Conservation (phyloP, 2,329 filamentous ascomycete genomes). For the Chrysosporium queenslandicum region DNA sequence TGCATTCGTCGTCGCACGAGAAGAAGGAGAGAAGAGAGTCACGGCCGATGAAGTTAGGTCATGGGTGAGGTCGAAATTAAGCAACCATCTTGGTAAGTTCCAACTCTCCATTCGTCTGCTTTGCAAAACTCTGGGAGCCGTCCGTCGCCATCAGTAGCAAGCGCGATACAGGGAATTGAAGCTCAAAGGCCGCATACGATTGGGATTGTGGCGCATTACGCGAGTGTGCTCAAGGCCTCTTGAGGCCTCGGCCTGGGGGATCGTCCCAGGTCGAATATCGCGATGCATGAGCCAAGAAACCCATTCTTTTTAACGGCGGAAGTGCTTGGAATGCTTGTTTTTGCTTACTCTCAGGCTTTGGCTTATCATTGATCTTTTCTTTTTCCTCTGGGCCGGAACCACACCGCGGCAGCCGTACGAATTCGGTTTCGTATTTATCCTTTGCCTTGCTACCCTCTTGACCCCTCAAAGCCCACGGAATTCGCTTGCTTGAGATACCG, state of each 20-base stretch:
- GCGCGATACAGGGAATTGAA: not conserved
- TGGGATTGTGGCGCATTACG: not conserved
- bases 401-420: not conserved
- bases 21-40: constrained; percentile 36
- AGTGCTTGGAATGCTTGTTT: constrained; percentile 18
- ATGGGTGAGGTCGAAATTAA: constrained; percentile 63
- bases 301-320: not conserved
- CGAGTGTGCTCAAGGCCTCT: not conserved
- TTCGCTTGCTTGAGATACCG: not conserved
- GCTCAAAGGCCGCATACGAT: not conserved
- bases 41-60: constrained; percentile 51
- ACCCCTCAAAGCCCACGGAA: not conserved
- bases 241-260: not conserved
- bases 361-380: constrained; percentile 4
- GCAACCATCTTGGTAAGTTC: constrained; percentile 56
- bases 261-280: constrained; percentile 4
- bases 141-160: not conserved
- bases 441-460: not conserved
- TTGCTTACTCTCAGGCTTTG: constrained; percentile 8
- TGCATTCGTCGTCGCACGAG: constrained; percentile 60
- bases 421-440: constrained; percentile 4
- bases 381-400: not conserved
- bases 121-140: not conserved
- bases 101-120: not conserved
- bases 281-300: constrained; percentile 13